Evolutionary conservation across 2,329 filamentous ascomycete species (phyloP).

Genomic region (Colletotrichum orbiculare): DNA sequence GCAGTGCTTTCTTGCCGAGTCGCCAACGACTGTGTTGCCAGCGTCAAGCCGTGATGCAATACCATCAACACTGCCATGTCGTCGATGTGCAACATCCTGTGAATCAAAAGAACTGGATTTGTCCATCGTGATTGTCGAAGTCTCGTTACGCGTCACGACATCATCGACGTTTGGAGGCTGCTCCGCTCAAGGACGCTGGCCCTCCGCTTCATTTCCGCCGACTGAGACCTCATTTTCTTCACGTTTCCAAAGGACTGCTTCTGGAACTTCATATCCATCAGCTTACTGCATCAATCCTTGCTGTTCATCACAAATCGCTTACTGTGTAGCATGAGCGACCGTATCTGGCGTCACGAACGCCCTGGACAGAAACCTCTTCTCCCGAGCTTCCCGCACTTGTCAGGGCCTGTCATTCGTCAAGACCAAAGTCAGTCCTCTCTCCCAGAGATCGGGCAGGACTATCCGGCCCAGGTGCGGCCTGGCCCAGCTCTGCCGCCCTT

Average conservation of each 20-base stretch:
- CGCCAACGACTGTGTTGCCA: too few relatives aligned
- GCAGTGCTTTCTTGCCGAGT: too few relatives aligned
- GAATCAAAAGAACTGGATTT: too few relatives aligned
- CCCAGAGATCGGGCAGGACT: background rate
- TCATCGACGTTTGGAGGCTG: too few relatives aligned
- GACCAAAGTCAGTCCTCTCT: background rate
- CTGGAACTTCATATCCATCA: background rate
- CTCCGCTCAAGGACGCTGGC: too few relatives aligned
- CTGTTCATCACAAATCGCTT: slow-evolving; percentile 2
- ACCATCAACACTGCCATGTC: too few relatives aligned
- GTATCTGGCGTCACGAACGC: background rate
- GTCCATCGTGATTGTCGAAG: too few relatives aligned
- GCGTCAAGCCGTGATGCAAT: too few relatives aligned
- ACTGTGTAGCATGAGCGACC: background rate
- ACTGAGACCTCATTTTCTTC: background rate
- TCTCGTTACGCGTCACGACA: background rate
- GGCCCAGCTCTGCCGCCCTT: slow-evolving; percentile 21
- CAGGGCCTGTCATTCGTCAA: slow-evolving; percentile 1
- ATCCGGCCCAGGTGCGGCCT: slow-evolving; percentile 10
- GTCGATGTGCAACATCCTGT: too few relatives aligned
- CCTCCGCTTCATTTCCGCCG: slow-evolving; percentile 16
- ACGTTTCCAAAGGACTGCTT: background rate
- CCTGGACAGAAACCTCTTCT: background rate
- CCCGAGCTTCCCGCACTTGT: slow-evolving; percentile 6
- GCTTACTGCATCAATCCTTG: slow-evolving; percentile 7